Evolutionary conservation across 495 filamentous ascomycete species (phyloP).

Genomic region (Aspergillus bridgeri): DNA sequence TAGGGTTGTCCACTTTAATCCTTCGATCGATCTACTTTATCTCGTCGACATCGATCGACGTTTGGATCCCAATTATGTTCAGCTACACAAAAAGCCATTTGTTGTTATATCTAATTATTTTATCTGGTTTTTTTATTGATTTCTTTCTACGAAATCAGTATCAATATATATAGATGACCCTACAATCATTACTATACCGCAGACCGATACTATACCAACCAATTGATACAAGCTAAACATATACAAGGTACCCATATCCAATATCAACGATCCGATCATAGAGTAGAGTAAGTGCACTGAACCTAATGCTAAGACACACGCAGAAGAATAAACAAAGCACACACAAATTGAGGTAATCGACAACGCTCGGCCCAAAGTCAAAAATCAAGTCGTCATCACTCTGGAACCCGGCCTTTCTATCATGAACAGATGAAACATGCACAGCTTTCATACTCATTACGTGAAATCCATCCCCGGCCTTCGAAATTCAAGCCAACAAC

Average conservation of each 20-base stretch:
- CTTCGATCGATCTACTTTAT: too few relatives aligned
- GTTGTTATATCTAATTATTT: too few relatives aligned
- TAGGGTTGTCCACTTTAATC: too few relatives aligned
- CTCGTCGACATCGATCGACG: too few relatives aligned
- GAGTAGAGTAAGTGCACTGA: not conserved
- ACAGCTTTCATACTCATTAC: constrained; percentile 15
- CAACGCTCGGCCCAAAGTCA: constrained; percentile 3
- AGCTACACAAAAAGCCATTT: too few relatives aligned
- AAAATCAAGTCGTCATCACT: constrained; percentile 2
- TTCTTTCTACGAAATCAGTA: too few relatives aligned
- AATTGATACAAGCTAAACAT: too few relatives aligned
- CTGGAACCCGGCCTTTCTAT: constrained; percentile 21
- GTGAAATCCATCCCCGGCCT: not conserved
- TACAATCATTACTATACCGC: too few relatives aligned
- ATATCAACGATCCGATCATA: not conserved
- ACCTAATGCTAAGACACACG: constrained; percentile 1
- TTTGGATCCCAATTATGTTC: too few relatives aligned
- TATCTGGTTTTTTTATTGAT: too few relatives aligned
- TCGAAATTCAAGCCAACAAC: not conserved
- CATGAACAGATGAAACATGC: constrained; percentile 17
- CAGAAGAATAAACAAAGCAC: not conserved
- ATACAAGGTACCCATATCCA: not conserved
- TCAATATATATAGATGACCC: too few relatives aligned
- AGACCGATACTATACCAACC: too few relatives aligned
- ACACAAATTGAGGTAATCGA: not conserved